phyloP scores from a whole-genome alignment of 176 grass and related monocot genomes.

The Sorghum bicolor region Sorghum_bicolor_NCBIv3 NC_012871.2:70060001-70060500 shows the following conservation, averaged over 20 bases:
- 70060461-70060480: not conserved
- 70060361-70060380: not conserved
- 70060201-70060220: too few relatives aligned
- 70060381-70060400: constrained; percentile 20
- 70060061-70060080: not conserved
- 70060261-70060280: not conserved
- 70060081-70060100: not conserved
- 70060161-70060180: too few relatives aligned
- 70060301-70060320: not conserved
- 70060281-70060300: constrained; percentile 24
- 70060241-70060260: not conserved
- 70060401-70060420: not conserved
- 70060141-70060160: too few relatives aligned
- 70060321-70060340: not conserved
- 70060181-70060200: too few relatives aligned
- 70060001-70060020: too few relatives aligned
- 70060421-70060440: not conserved
- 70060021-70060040: not conserved
- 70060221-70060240: not conserved
- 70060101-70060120: not conserved
- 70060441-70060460: not conserved
- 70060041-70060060: not conserved
- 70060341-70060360: not conserved
- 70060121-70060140: not conserved
- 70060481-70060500: not conserved